phyloP scores from a whole-genome alignment of 192 early-diverging fungal species.

The Podila clonocystis region DNA sequence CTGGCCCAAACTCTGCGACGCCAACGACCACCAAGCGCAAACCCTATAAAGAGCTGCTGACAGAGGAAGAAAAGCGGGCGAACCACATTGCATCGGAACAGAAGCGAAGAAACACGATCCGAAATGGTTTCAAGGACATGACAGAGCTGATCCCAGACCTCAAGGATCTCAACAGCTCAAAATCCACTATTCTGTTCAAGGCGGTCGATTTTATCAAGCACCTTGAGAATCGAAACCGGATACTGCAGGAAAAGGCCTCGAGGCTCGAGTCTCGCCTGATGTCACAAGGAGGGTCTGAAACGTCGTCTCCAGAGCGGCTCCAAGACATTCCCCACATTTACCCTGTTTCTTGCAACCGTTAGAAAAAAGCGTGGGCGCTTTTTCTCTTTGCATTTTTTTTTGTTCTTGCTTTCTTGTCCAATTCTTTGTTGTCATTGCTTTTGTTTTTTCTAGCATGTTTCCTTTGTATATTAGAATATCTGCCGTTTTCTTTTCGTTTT shows the following conservation, averaged over 20 bases:
- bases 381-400: neutral
- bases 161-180: constrained; percentile 69
- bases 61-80: constrained; percentile 77
- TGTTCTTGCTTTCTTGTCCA: neutral
- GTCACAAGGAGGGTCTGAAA: constrained; percentile 19
- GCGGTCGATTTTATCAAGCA: constrained; percentile 72
- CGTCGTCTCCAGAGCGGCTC: constrained; percentile 19
- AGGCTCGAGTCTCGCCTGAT: constrained; percentile 27
- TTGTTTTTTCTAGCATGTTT: neutral
- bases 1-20: constrained; percentile 1
- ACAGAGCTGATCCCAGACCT: constrained; percentile 86
- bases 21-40: constrained; percentile 43
- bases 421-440: neutral
- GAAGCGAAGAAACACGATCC: constrained; percentile 78
- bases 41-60: constrained; percentile 73
- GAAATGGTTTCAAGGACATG: constrained; percentile 89
- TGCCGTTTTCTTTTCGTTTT: neutral
- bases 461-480: neutral
- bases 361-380: neutral
- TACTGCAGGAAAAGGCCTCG: constrained; percentile 54
- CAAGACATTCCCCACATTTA: constrained; percentile 52
- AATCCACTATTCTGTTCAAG: constrained; percentile 74
- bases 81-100: constrained; percentile 84
- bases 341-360: constrained; percentile 12
- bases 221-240: constrained; percentile 64